A percentile compares a stretch with the other conserved stretches of the same genome.
phyloP scores from a whole-genome alignment of 257 asterid species.

The Solanum clarkiae region DNA sequence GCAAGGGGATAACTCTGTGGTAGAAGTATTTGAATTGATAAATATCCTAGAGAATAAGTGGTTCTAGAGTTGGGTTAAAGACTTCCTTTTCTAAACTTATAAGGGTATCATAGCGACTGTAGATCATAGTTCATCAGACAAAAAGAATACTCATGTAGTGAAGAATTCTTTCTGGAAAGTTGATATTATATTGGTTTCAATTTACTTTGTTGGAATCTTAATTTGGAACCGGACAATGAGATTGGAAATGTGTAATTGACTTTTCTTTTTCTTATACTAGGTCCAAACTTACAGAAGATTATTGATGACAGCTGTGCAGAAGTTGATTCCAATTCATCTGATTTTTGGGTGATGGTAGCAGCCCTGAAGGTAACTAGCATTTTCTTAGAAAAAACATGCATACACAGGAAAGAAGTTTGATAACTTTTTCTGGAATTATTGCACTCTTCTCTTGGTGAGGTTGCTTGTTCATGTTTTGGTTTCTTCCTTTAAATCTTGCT shows the following conservation, averaged over 20 bases:
- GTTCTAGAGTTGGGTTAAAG: neutral
- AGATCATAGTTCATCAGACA: neutral
- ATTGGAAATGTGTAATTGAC: neutral
- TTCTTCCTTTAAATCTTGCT: neutral
- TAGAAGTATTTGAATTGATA: neutral
- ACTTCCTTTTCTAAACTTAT: neutral
- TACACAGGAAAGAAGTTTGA: neutral
- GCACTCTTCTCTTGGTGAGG: neutral
- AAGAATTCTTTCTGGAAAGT: neutral
- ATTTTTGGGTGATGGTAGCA: constrained; percentile 92
- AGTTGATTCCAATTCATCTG: constrained; percentile 68
- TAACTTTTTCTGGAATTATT: neutral
- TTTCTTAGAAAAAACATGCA: neutral
- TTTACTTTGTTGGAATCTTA: neutral
- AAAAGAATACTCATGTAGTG: neutral
- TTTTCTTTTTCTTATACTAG: constrained; percentile 28
- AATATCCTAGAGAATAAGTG: neutral
- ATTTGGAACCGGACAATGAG: neutral
- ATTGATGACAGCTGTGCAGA: constrained; percentile 58
- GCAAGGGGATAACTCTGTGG: neutral
- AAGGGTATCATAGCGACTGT: neutral
- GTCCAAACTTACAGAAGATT: constrained; percentile 53
- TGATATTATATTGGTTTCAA: neutral
- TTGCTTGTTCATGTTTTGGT: neutral
- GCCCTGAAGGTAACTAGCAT: constrained; percentile 57